Evolutionary conservation across 257 asterid species (phyloP).

Genomic region (Solanum habrochaites): DNA sequence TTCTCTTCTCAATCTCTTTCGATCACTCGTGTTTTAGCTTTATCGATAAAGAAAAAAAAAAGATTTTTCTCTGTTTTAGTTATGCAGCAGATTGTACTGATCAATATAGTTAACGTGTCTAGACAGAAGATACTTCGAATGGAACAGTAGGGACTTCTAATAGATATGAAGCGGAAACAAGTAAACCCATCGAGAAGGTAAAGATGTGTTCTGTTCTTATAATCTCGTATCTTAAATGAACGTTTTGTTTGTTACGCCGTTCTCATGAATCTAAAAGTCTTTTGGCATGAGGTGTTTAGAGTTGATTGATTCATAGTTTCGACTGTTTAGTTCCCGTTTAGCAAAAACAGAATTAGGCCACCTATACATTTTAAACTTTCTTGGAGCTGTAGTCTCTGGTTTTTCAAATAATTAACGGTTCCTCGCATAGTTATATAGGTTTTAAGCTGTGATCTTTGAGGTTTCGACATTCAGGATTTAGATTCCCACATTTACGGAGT

Average conservation of each 20-base stretch:
- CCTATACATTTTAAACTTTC: not conserved
- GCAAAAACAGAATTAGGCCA: not conserved
- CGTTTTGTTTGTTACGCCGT: not conserved
- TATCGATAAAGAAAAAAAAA: not conserved
- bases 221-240: not conserved
- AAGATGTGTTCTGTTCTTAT: not conserved
- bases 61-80: not conserved
- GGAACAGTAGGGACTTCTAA: slow-evolving; percentile 56
- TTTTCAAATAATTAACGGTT: not conserved
- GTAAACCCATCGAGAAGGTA: slow-evolving; percentile 70
- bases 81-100: not conserved
- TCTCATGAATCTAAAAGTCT: not conserved
- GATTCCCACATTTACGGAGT: not conserved
- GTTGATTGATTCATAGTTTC: not conserved
- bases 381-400: not conserved
- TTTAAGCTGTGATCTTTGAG: not conserved
- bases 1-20: not conserved
- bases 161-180: slow-evolving; percentile 62
- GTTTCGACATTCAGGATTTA: not conserved
- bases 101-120: not conserved
- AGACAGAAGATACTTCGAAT: slow-evolving; percentile 75
- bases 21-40: not conserved
- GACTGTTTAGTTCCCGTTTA: not conserved
- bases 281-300: not conserved
- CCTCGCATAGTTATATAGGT: not conserved